Percentiles rank a stretch among this genome's conserved stretches.
These are phyloP conservation scores for Metarhizium anisopliae DNA, from an alignment of 2,329 filamentous ascomycete species.

Conservation along the genomic window DNA sequence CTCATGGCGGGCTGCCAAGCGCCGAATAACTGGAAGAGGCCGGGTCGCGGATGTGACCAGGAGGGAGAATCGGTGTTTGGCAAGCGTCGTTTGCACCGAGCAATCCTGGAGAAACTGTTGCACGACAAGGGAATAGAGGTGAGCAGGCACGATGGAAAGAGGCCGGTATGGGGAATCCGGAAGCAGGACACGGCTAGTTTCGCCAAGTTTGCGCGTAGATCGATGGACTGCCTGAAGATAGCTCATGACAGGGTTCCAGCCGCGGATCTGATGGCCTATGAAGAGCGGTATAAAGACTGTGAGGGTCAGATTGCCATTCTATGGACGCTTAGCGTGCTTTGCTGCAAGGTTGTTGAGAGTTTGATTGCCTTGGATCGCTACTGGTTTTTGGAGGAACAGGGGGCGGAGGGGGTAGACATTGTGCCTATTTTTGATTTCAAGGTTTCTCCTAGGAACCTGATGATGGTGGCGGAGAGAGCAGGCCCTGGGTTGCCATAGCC, in stretches of 20 bases:
- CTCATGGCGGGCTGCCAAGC: slow-evolving; percentile 24
- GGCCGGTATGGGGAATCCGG: slow-evolving; percentile 20
- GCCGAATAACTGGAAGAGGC: slow-evolving; percentile 22
- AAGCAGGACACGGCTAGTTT: slow-evolving; percentile 20
- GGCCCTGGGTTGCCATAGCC: not conserved
- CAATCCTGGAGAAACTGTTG: slow-evolving; percentile 18
- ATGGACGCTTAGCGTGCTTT: slow-evolving; percentile 22
- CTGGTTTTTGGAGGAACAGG: slow-evolving; percentile 18
- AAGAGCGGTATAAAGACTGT: slow-evolving; percentile 12
- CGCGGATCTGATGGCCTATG: slow-evolving; percentile 16
- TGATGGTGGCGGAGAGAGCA: slow-evolving; percentile 10
- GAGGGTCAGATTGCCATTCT: slow-evolving; percentile 20
- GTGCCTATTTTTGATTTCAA: slow-evolving; percentile 18
- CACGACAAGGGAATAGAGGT: slow-evolving; percentile 15
- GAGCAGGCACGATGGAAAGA: not conserved
- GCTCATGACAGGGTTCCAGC: slow-evolving; percentile 8
- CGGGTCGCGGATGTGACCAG: slow-evolving; percentile 5
- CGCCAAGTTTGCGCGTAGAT: slow-evolving; percentile 15
- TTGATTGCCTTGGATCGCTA: slow-evolving; percentile 22
- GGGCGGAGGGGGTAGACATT: slow-evolving; percentile 13
- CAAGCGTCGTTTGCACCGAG: slow-evolving; percentile 18
- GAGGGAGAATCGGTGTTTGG: slow-evolving; percentile 12
- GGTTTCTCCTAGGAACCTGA: slow-evolving; percentile 17
- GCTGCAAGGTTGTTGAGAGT: slow-evolving; percentile 24
- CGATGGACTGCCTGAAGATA: slow-evolving; percentile 16